Evolutionary conservation across 192 early-diverging fungal genomes (phyloP).

Genomic region (Gryganskiella cystojenkinii): DNA sequence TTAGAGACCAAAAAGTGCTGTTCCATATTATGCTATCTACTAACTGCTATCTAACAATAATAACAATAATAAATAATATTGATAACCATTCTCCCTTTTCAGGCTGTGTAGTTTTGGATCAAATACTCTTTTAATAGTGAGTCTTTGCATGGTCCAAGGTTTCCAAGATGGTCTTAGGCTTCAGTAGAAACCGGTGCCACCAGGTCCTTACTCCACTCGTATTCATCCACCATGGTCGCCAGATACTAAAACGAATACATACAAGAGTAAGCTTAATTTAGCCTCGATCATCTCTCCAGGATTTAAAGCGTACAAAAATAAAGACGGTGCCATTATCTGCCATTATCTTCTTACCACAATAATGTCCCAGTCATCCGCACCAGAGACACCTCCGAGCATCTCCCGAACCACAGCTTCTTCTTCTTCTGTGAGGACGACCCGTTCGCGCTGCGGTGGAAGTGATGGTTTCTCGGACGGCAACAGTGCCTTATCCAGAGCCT

Average conservation of each 20-base stretch:
- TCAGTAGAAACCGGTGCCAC: not conserved
- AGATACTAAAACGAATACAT: slow-evolving; percentile 17
- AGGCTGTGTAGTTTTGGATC: no score
- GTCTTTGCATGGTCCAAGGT: no score
- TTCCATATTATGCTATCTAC: no score
- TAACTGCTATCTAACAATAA: no score
- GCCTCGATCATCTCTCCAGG: not conserved
- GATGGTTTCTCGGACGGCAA: not conserved
- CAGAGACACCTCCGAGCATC: slow-evolving; percentile 37
- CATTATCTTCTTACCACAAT: slow-evolving; percentile 29
- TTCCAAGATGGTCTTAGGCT: not conserved
- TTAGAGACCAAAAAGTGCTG: no score
- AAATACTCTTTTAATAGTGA: no score
- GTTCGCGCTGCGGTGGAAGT: not conserved
- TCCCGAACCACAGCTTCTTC: slow-evolving; percentile 36
- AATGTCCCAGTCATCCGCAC: slow-evolving; percentile 39
- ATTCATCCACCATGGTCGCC: slow-evolving; percentile 44
- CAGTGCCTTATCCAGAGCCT: not conserved
- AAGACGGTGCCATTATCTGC: not conserved
- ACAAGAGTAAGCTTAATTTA: not conserved
- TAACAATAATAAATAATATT: no score
- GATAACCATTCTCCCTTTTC: no score
- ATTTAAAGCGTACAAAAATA: not conserved
- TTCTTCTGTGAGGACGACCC: slow-evolving; percentile 33
- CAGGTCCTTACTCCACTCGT: slow-evolving; percentile 35